Evolutionary conservation across 2,329 filamentous ascomycete genomes (phyloP).

Genomic region (Phaeosphaeriaceae sp.): DNA sequence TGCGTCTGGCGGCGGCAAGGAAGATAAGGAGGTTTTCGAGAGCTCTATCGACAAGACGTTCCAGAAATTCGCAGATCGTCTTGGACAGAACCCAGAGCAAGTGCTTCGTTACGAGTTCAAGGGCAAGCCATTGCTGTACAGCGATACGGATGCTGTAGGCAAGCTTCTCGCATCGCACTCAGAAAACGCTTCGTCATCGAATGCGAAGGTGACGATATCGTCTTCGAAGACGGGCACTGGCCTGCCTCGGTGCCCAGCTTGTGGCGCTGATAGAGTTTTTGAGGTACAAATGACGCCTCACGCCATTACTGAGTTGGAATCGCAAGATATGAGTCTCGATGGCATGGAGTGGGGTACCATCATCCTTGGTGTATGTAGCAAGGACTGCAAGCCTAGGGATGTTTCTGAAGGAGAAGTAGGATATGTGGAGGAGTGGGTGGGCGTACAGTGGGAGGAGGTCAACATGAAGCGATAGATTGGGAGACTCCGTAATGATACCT

Average conservation of each 20-base stretch:
- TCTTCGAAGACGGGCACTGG: slow-evolving; percentile 42
- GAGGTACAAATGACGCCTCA: slow-evolving; percentile 93
- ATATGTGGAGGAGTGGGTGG: slow-evolving; percentile 95
- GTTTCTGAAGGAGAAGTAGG: slow-evolving; percentile 70
- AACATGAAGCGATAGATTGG: slow-evolving; percentile 31
- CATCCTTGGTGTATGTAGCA: slow-evolving; percentile 82
- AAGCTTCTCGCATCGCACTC: slow-evolving; percentile 61
- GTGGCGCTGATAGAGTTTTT: slow-evolving; percentile 78
- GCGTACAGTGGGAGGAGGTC: slow-evolving; percentile 94
- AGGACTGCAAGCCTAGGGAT: slow-evolving; percentile 73
- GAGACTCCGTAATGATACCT: not conserved
- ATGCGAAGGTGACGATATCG: slow-evolving; percentile 37
- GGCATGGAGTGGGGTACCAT: slow-evolving; percentile 99
- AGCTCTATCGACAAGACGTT: slow-evolving; percentile 59
- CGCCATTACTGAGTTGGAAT: slow-evolving; percentile 87
- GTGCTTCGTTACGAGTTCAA: slow-evolving; percentile 60
- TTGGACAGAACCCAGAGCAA: slow-evolving; percentile 60
- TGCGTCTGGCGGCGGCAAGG: slow-evolving; percentile 45
- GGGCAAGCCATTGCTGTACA: slow-evolving; percentile 74
- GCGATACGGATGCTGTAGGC: slow-evolving; percentile 77
- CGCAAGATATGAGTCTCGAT: slow-evolving; percentile 69
- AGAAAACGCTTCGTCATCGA: slow-evolving; percentile 33
- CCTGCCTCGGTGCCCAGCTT: slow-evolving; percentile 80
- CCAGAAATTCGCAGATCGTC: slow-evolving; percentile 60
- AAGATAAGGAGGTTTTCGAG: slow-evolving; percentile 59